Base-by-base conservation (phyloP, 2,329 filamentous ascomycete species). In the Dichotomopilus funicola region DNA sequence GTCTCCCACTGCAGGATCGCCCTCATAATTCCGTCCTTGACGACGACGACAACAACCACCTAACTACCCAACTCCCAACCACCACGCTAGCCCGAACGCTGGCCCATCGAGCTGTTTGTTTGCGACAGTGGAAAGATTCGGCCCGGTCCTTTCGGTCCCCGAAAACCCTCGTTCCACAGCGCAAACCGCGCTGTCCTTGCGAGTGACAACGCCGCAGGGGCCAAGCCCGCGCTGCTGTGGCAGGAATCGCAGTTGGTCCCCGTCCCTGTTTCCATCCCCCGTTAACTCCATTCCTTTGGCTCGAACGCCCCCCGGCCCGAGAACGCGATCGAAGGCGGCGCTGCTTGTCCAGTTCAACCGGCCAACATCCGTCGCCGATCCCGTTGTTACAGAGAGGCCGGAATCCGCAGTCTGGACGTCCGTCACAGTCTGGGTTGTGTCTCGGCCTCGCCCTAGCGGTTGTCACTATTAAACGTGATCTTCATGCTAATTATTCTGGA, bases 401-500 rank as follows among this genome's bases (percentile, higher is more conserved):
- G 46, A 42, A 50, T 36, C 52, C 36, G 51, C 53, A 51, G 51
- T 51, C 57, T 47, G 54, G 58, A 62, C 44, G 55, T 60, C 54
- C 51, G 53, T 45, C 12, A 42, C 37, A 38, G 53, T 52, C 43
- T 44, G 31, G 19, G 42, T 38, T 49, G 43, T 38, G 36, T 38
- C 43, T 35, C 19, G 37, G 40, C 13, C 42, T 27, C 4, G 41
- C 40, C 12, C 45, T 9, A 42, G 12, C 36, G 47, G 54, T 51
- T 34, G 48, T 52, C 50, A 43, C 35, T 48, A 42, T 59, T 57
- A 43, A 48, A 10, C 54, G 44, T 11, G 41, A 57, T 57, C 49
- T 60, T 62, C 55, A 64, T 64, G 63, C 63, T 65, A 64, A 65
- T 61, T 51, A 53, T 48, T 51, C 38, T 55, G 50, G 47, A 27